phyloP scores from a whole-genome alignment of 495 filamentous ascomycete species.

The Sphaerosporella brunnea region DNA sequence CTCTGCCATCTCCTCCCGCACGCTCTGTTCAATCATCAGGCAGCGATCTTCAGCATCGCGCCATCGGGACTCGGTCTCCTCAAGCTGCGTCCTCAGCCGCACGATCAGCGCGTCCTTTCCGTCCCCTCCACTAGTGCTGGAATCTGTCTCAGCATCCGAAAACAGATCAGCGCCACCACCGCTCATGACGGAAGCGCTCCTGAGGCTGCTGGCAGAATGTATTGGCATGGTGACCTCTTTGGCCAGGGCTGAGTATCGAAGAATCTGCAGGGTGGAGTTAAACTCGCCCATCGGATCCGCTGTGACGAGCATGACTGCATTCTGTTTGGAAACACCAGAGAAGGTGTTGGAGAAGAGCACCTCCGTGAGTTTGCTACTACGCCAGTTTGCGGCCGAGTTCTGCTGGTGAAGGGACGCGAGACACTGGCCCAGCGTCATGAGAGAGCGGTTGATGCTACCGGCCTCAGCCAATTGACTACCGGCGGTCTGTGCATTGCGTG shows the following conservation, averaged over 20 bases:
- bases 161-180: slow-evolving; percentile 41
- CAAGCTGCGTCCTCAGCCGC: slow-evolving; percentile 55
- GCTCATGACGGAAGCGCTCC: slow-evolving; percentile 33
- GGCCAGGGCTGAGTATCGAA: slow-evolving; percentile 86
- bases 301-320: slow-evolving; percentile 89
- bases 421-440: slow-evolving; percentile 97
- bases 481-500: slow-evolving; percentile 79
- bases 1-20: slow-evolving; percentile 73
- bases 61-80: slow-evolving; percentile 39
- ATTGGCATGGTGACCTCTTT: slow-evolving; percentile 63
- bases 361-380: slow-evolving; percentile 61
- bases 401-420: slow-evolving; percentile 58
- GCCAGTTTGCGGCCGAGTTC: not conserved
- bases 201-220: not conserved
- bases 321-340: slow-evolving; percentile 48
- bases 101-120: slow-evolving; percentile 49
- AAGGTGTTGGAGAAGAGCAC: slow-evolving; percentile 92
- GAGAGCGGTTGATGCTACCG: slow-evolving; percentile 89
- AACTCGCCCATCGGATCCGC: slow-evolving; percentile 88
- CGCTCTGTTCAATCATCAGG: slow-evolving; percentile 53
- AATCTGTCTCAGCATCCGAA: slow-evolving; percentile 25
- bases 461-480: slow-evolving; percentile 85
- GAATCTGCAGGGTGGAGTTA: slow-evolving; percentile 89
- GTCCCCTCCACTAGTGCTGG: slow-evolving; percentile 13
- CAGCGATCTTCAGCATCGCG: slow-evolving; percentile 40